Base-by-base conservation (phyloP, 768 basidiomycete species). In the Rhodocollybia butyracea region DNA sequence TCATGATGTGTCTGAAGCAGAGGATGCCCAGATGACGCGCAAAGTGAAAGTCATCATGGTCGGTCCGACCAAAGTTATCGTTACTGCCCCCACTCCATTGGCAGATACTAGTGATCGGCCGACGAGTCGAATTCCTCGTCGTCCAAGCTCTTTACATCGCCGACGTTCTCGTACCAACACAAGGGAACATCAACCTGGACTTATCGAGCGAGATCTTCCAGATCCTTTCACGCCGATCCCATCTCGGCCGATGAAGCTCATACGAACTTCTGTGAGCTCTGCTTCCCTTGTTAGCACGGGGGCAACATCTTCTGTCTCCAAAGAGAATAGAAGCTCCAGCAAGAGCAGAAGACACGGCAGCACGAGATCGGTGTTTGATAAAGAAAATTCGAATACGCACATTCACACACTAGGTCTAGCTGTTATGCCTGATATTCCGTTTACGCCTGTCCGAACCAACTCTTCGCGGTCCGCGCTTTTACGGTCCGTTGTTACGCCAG, bases 81-180 rank as follows among this genome's bases (percentile, higher is more conserved):
- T 80, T 8, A 82, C 79, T 4, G 79, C 79, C 7, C 77, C 80
- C n/a, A 81, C 80, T 0, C 80, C 79, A 17, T 64, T 63, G 30
- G 70, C 71, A 11, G 34, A 51, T 55, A 64, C 63, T 31, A 60
- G 64, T 47, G 72, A 58, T 39, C 48, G 32, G 3, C 27, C 67
- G 17, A 67, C 69, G 17, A 70, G 63, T 52, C 72, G 75, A 32
- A 69, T 76, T 48, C 76, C 75, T 41, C 70, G 73, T 27, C 79
- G 80, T 2, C 75, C 81, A 17, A 75, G 76, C 22, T 57, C 66
- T 7, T 72, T 22, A 67, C 71, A 69, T 57, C 63, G 56, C 8
- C 48, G n/a, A 24, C 48, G 48, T 13, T 50, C 48, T 10, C 31
- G 34, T 30, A 50, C 7, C 22, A 27, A 27, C 19, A 13, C 21